Percentiles rank a stretch among this genome's conserved stretches.
Conservation (phyloP, 2,329 filamentous ascomycete genomes). For the Colletotrichum falcatum region DNA sequence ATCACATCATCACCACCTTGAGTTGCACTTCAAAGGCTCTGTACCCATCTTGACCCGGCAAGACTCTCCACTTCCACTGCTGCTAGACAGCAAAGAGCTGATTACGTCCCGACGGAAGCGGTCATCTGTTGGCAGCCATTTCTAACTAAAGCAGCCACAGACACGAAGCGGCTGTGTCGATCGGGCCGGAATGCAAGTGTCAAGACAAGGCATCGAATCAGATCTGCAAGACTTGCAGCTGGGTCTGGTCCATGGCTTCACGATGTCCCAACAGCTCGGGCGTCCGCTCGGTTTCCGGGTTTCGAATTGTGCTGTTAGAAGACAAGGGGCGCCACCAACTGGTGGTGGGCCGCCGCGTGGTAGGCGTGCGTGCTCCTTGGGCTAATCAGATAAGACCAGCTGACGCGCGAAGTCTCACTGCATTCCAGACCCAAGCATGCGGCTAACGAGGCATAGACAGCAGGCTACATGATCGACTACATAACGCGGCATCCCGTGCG, state of each 20-base stretch:
- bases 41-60: neutral
- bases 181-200: too few species aligned
- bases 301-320: neutral
- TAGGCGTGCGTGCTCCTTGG: neutral
- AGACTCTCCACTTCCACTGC: neutral
- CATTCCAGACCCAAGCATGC: neutral
- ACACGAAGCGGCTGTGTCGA: neutral
- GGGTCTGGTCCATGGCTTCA: neutral
- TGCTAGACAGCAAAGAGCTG: neutral
- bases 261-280: neutral
- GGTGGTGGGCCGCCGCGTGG: too few species aligned
- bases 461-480: neutral
- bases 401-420: neutral
- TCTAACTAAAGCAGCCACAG: neutral
- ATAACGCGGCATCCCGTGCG: neutral
- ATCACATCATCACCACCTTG: neutral
- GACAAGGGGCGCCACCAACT: neutral
- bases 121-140: neutral
- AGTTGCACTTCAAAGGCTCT: neutral
- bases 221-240: neutral
- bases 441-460: neutral
- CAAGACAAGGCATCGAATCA: neutral
- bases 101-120: neutral
- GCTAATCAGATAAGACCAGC: constrained; percentile 3
- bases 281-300: neutral